These are phyloP conservation scores for Cornus suecica DNA, from an alignment of 148 eudicot genomes.

Conservation along the genomic window DNA sequence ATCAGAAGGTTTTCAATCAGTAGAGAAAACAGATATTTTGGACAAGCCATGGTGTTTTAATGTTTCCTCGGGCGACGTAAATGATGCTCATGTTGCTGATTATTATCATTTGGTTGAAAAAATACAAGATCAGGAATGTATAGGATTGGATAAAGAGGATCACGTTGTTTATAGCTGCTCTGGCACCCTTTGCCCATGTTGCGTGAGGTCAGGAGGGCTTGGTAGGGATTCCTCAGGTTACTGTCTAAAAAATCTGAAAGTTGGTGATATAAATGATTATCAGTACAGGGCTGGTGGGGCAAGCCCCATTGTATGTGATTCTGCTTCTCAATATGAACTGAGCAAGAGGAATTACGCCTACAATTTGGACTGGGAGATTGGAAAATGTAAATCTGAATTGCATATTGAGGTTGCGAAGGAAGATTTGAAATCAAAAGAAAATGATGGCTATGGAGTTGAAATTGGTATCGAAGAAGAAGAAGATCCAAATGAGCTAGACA, in stretches of 20 bases:
- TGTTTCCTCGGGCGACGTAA: slow-evolving; percentile 25
- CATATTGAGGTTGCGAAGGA: slow-evolving; percentile 22
- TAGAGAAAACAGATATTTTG: slow-evolving; percentile 21
- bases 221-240: slow-evolving; percentile 7
- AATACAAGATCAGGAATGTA: slow-evolving; percentile 13
- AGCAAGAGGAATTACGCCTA: slow-evolving; percentile 1
- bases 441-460: slow-evolving; percentile 20
- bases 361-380: slow-evolving; percentile 12
- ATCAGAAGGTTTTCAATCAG: slow-evolving; percentile 31
- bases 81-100: slow-evolving; percentile 36
- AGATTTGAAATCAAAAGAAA: slow-evolving; percentile 20
- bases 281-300: slow-evolving; percentile 10
- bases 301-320: slow-evolving; percentile 6
- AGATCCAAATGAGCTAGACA: slow-evolving; percentile 28
- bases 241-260: slow-evolving; percentile 27
- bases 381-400: slow-evolving; percentile 11
- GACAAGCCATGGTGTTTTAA: slow-evolving; percentile 37
- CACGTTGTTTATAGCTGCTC: slow-evolving; percentile 13
- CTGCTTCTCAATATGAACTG: background rate
- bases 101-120: slow-evolving; percentile 33
- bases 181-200: slow-evolving; percentile 9
- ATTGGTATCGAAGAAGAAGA: slow-evolving; percentile 24
- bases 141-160: slow-evolving; percentile 24
- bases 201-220: slow-evolving; percentile 5
- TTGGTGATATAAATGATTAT: slow-evolving; percentile 20